phyloP scores from a whole-genome alignment of 352 stramenopile species.

The Phytophthora agathidicida region DNA sequence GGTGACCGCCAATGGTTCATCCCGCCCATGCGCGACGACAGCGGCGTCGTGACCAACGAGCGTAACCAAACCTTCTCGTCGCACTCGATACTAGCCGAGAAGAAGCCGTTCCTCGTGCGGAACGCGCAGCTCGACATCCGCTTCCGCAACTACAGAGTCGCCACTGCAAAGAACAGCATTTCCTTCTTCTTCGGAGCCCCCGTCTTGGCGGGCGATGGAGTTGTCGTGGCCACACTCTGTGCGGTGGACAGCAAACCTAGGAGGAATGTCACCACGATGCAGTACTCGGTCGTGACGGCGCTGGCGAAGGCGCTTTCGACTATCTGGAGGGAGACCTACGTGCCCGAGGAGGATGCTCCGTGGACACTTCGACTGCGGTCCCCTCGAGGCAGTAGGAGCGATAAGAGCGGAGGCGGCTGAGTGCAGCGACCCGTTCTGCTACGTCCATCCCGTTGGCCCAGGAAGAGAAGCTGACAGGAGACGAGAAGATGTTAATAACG shows the following conservation, averaged over 20 bases:
- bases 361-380: constrained; percentile 17
- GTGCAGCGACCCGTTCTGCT: too few relatives aligned
- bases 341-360: constrained; percentile 9
- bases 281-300: constrained; percentile 53
- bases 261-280: constrained; percentile 58
- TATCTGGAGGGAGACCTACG: constrained; percentile 16
- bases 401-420: not conserved
- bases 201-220: constrained; percentile 27
- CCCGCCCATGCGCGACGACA: constrained; percentile 13
- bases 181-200: constrained; percentile 53
- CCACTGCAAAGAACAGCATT: constrained; percentile 26
- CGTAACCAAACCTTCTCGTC: constrained; percentile 44
- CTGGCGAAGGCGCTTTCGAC: constrained; percentile 27
- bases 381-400: not conserved
- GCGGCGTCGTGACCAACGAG: constrained; percentile 16
- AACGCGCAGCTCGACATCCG: constrained; percentile 54
- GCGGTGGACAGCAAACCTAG: constrained; percentile 45
- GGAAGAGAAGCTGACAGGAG: too few relatives aligned
- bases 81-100: constrained; percentile 31
- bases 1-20: constrained; percentile 31
- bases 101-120: constrained; percentile 49
- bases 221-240: constrained; percentile 43
- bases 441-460: too few relatives aligned
- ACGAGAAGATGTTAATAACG: too few relatives aligned
- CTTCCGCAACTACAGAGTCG: constrained; percentile 46